phyloP scores from a whole-genome alignment of 805 yeast genomes.

The Tanozyma kutaoensis region DNA sequence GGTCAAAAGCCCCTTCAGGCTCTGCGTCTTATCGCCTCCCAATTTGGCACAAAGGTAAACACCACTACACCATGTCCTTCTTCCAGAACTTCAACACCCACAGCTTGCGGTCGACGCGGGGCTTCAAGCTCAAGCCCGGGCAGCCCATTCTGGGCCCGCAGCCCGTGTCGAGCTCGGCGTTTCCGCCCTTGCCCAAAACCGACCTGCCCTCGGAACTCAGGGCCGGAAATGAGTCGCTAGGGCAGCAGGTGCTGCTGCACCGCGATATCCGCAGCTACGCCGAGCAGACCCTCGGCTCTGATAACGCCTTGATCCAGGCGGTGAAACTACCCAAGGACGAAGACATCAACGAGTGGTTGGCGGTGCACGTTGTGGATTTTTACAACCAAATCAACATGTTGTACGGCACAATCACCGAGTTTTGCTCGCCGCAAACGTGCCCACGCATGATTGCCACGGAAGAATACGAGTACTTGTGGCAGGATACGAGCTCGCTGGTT shows the following conservation, averaged over 20 bases:
- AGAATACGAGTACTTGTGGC: constrained; percentile 96
- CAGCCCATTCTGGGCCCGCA: constrained; percentile 28
- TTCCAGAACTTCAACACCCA: constrained; percentile 32
- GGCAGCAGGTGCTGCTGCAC: no score
- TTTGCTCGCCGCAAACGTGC: constrained; percentile 89
- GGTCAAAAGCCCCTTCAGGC: no score
- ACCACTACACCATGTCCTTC: constrained; percentile 16
- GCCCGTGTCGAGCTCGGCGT: constrained; percentile 18
- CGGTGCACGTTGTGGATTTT: constrained; percentile 95
- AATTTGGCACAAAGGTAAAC: constrained; percentile 6
- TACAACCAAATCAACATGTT: constrained; percentile 94
- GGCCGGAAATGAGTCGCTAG: no score
- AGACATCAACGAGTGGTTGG: constrained; percentile 87
- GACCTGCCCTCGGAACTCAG: no score
- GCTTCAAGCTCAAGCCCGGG: constrained; percentile 26
- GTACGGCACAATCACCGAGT: constrained; percentile 90
- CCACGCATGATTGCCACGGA: constrained; percentile 97
- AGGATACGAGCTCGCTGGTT: constrained; percentile 39
- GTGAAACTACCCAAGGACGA: constrained; percentile 91
- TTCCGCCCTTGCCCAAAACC: constrained; percentile 13
- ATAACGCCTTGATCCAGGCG: constrained; percentile 81
- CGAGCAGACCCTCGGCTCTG: constrained; percentile 90
- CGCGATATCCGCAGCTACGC: constrained; percentile 78
- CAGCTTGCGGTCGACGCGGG: constrained; percentile 26
- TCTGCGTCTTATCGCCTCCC: no score